phyloP scores from a whole-genome alignment of 2,329 filamentous ascomycete species.

The Berkeleyomyces basicola region DNA sequence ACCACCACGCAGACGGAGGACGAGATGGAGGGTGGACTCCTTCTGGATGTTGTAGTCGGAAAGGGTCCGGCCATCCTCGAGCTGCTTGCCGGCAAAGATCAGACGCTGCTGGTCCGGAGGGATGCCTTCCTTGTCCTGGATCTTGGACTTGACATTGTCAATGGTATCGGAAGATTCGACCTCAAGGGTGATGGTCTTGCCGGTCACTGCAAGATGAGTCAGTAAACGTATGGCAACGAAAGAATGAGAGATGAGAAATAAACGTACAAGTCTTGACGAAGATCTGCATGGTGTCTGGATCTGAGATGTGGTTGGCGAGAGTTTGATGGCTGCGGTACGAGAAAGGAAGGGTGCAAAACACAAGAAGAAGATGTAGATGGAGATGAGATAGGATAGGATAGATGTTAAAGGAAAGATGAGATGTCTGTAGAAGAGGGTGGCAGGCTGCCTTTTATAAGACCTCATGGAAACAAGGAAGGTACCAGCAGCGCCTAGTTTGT shows the following conservation, averaged over 20 bases:
- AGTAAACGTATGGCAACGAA: constrained; percentile 33
- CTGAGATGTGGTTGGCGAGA: constrained; percentile 5
- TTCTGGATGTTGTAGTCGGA: constrained; percentile 97
- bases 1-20: constrained; percentile 66
- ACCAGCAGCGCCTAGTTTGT: not conserved
- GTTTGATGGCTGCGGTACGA: constrained; percentile 8
- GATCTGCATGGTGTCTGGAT: constrained; percentile 58
- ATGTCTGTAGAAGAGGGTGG: constrained; percentile 20
- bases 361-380: constrained; percentile 12
- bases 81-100: constrained; percentile 85
- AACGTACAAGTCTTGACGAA: constrained; percentile 89
- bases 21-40: constrained; percentile 66
- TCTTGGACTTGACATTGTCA: constrained; percentile 89
- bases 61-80: constrained; percentile 81
- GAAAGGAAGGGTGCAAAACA: constrained; percentile 14
- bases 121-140: constrained; percentile 85
- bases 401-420: constrained; percentile 15
- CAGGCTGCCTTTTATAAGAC: constrained; percentile 7
- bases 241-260: not conserved
- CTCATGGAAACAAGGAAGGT: constrained; percentile 16
- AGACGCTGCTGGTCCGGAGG: constrained; percentile 88
- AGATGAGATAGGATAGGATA: too few relatives aligned
- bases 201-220: constrained; percentile 41
- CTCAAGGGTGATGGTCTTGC: constrained; percentile 69
- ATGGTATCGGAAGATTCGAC: constrained; percentile 83